Conservation (phyloP, 2,329 filamentous ascomycete genomes). For the Stemphylium lycopersici region DNA sequence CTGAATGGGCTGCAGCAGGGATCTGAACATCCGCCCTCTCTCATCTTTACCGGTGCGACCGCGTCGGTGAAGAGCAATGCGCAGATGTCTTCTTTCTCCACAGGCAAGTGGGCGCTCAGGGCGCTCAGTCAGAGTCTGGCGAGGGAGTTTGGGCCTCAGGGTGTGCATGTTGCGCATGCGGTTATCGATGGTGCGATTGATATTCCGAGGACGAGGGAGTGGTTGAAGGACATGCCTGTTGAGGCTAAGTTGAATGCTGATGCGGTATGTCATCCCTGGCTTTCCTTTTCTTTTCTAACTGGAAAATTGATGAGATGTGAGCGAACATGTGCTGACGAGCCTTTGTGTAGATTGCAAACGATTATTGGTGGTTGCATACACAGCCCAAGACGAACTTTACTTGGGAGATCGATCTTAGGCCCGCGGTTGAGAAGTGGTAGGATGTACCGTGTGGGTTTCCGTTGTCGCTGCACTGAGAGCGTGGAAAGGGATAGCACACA, state of each 20-base stretch:
- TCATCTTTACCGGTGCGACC: constrained; percentile 88
- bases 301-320: neutral
- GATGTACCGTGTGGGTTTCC: neutral
- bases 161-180: constrained; percentile 81
- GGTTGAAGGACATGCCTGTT: constrained; percentile 59
- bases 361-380: constrained; percentile 83
- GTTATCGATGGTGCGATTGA: constrained; percentile 88
- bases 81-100: constrained; percentile 72
- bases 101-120: constrained; percentile 79
- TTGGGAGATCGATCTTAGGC: constrained; percentile 80
- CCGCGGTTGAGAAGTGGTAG: constrained; percentile 84
- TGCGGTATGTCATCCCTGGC: constrained; percentile 70
- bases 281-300: too few relatives aligned
- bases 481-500: too few relatives aligned
- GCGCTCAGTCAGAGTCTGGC: constrained; percentile 77
- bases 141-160: constrained; percentile 82
- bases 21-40: constrained; percentile 70
- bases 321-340: constrained; percentile 1
- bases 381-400: constrained; percentile 81
- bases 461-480: too few relatives aligned
- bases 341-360: constrained; percentile 73
- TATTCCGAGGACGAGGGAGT: constrained; percentile 72
- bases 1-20: constrained; percentile 62
- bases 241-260: constrained; percentile 76
- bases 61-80: constrained; percentile 77